Conservation (phyloP, 495 filamentous ascomycete genomes). For the Aspergillus bridgeri region DNA sequence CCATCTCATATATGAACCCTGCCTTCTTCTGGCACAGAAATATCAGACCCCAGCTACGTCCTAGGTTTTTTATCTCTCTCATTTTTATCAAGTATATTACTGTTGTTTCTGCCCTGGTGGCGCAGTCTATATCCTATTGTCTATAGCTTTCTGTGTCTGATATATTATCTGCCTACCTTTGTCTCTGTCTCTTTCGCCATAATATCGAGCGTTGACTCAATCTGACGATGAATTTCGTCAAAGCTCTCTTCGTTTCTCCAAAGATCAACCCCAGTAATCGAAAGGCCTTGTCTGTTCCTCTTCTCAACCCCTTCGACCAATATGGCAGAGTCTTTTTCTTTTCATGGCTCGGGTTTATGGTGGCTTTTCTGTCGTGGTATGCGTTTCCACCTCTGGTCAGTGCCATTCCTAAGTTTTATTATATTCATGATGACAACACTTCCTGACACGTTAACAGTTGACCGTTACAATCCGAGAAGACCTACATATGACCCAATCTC, state of each 20-base stretch:
- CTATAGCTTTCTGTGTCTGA: neutral
- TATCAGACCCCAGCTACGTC: neutral
- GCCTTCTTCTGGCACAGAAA: neutral
- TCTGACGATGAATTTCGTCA: slow-evolving; percentile 23
- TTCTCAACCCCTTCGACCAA: slow-evolving; percentile 73
- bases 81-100: neutral
- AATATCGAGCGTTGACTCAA: neutral
- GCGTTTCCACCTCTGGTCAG: slow-evolving; percentile 80
- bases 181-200: neutral
- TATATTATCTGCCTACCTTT: neutral
- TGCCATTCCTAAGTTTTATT: slow-evolving; percentile 1
- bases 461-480: slow-evolving; percentile 75
- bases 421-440: neutral
- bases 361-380: slow-evolving; percentile 90
- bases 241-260: slow-evolving; percentile 33
- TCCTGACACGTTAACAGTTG: slow-evolving; percentile 42
- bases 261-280: slow-evolving; percentile 69
- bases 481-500: slow-evolving; percentile 62
- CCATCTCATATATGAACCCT: neutral
- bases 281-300: slow-evolving; percentile 77
- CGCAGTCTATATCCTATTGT: neutral
- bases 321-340: slow-evolving; percentile 94
- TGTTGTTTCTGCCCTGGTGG: neutral
- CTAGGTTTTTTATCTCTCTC: neutral
- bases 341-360: slow-evolving; percentile 92